phyloP scores from a whole-genome alignment of 257 asterid genomes.

The Paulownia fortunei region DNA sequence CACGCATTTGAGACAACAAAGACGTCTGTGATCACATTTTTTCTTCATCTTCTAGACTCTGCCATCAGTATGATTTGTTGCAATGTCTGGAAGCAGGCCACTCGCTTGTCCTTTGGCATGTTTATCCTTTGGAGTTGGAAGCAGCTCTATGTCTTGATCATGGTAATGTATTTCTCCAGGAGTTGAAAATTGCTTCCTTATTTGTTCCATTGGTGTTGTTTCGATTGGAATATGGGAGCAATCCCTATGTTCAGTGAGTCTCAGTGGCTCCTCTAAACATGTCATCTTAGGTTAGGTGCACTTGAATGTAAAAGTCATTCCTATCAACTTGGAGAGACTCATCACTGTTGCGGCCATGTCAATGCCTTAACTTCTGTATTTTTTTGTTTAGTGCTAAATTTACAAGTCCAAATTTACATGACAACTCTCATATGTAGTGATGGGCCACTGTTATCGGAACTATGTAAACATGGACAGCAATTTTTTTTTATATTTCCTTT shows the following conservation, averaged over 20 bases:
- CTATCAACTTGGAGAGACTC: slow-evolving; percentile 48
- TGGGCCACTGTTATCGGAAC: too few relatives aligned
- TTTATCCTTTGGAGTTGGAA: background rate
- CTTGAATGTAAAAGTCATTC: slow-evolving; percentile 55
- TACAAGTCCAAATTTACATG: too few relatives aligned
- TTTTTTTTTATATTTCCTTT: too few relatives aligned
- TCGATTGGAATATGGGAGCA: slow-evolving; percentile 50
- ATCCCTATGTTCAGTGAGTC: slow-evolving; percentile 48
- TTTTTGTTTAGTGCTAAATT: too few relatives aligned
- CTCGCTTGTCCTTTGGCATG: slow-evolving; percentile 17
- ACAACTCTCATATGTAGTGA: too few relatives aligned
- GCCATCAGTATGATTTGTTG: background rate
- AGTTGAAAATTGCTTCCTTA: background rate
- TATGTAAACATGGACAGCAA: too few relatives aligned
- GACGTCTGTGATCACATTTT: background rate
- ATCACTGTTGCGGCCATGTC: background rate
- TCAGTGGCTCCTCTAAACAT: slow-evolving; percentile 56
- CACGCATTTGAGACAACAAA: background rate
- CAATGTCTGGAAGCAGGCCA: slow-evolving; percentile 14
- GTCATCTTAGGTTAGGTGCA: slow-evolving; percentile 26
- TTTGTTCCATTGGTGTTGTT: slow-evolving; percentile 28
- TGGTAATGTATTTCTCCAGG: background rate
- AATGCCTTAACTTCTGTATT: too few relatives aligned
- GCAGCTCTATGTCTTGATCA: background rate
- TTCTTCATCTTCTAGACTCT: background rate